These are phyloP conservation scores for Azolla pinnata DNA, from an alignment of 75 land plant genomes.

Conservation along the genomic window DNA sequence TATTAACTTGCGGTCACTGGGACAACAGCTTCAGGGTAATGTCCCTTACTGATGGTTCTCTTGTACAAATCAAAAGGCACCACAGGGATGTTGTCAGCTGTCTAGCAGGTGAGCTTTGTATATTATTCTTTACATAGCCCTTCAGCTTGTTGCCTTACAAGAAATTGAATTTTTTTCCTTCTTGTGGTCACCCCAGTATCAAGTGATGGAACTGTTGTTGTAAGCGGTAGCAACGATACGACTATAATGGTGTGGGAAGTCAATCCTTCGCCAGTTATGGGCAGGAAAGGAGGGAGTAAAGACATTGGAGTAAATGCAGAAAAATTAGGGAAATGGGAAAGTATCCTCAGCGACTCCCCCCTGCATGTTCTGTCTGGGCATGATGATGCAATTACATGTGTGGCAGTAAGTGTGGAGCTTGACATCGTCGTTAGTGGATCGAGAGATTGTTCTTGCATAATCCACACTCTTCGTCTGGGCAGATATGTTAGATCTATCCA, in stretches of 20 bases:
- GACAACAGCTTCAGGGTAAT: constrained; percentile 91
- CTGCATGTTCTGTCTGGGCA: constrained; percentile 95
- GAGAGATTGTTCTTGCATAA: constrained; percentile 85
- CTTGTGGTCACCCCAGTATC: constrained; percentile 40
- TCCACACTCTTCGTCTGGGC: constrained; percentile 77
- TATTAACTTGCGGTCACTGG: constrained; percentile 90
- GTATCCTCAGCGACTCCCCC: constrained; percentile 58
- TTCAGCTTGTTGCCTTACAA: too few relatives aligned
- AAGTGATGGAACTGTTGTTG: constrained; percentile 85
- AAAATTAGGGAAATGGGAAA: constrained; percentile 36
- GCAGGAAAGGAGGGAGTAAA: constrained; percentile 31
- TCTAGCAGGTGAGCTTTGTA: constrained; percentile 91
- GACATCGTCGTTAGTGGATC: constrained; percentile 96
- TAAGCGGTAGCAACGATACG: constrained; percentile 95
- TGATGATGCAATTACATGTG: constrained; percentile 90
- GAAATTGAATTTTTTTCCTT: not conserved
- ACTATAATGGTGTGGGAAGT: constrained; percentile 98
- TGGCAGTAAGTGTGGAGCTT: constrained; percentile 76
- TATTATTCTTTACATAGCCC: too few relatives aligned
- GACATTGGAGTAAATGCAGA: constrained; percentile 24
- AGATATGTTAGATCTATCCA: constrained; percentile 76
- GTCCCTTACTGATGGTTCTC: constrained; percentile 69
- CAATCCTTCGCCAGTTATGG: constrained; percentile 17
- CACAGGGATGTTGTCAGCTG: constrained; percentile 96
- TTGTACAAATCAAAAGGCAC: constrained; percentile 70